Conservation (phyloP, 169 alveolate species). For the Babesia sp. region DNA sequence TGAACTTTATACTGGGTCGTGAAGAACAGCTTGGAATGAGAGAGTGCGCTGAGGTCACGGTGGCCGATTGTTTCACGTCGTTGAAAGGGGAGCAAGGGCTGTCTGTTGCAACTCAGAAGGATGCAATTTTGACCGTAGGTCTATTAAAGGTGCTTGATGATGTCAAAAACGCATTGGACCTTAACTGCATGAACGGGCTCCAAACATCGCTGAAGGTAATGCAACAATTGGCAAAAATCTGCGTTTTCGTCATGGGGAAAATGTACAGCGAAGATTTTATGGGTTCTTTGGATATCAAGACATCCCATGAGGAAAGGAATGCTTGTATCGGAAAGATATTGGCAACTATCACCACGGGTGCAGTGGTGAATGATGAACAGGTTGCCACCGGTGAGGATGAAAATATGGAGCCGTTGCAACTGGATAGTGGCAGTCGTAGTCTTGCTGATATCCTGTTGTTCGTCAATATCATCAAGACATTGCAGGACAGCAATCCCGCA, state of each 20-base stretch:
- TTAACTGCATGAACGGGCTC: not conserved
- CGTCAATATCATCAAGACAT: not conserved
- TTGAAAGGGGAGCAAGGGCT: not conserved
- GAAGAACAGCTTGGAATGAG: slow-evolving; percentile 21
- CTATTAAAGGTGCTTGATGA: not conserved
- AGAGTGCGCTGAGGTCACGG: not conserved
- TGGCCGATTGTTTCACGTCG: not conserved
- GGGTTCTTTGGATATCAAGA: not conserved
- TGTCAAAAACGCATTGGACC: not conserved
- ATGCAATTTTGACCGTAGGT: too few relatives aligned
- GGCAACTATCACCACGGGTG: not conserved
- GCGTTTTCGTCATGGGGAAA: not conserved
- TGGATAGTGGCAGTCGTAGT: not conserved
- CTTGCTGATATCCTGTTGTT: slow-evolving; percentile 3
- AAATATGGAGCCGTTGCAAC: not conserved
- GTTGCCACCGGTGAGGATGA: not conserved
- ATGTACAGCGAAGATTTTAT: not conserved
- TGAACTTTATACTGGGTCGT: slow-evolving; percentile 16
- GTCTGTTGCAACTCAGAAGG: not conserved
- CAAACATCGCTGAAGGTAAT: not conserved
- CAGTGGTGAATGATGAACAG: not conserved
- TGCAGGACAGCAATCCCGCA: not conserved
- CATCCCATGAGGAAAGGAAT: not conserved
- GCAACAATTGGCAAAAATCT: not conserved
- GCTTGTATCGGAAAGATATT: not conserved